A percentile compares a stretch with the other conserved stretches of the same genome.
Conservation (phyloP, 805 yeast species). For the Spathaspora hagerdaliae region DNA sequence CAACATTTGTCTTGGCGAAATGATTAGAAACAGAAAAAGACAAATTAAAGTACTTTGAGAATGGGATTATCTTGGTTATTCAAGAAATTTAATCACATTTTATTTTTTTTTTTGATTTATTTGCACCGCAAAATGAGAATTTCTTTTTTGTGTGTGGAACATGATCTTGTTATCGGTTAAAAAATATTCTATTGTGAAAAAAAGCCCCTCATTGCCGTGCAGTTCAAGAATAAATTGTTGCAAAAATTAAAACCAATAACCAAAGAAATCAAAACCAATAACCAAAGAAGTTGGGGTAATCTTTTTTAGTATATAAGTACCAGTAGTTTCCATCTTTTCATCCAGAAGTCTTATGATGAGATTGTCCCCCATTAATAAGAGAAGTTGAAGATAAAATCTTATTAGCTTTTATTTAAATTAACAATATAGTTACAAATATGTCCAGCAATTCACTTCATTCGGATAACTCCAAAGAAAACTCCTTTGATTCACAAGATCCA, state of each 20-base stretch:
- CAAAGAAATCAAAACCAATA: not conserved
- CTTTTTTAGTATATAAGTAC: too few relatives aligned
- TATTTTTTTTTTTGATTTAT: too few relatives aligned
- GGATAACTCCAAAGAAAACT: constrained; percentile 13
- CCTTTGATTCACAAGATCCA: constrained; percentile 5
- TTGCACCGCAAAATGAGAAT: too few relatives aligned
- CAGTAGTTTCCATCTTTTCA: not conserved
- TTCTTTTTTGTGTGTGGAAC: too few relatives aligned
- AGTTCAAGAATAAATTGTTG: not conserved
- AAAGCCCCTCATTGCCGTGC: too few relatives aligned
- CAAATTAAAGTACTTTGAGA: not conserved
- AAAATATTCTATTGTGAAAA: too few relatives aligned
- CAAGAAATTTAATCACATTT: not conserved
- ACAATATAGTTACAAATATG: not conserved
- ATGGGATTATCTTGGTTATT: not conserved
- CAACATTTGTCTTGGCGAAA: too few relatives aligned
- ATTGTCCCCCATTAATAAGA: not conserved
- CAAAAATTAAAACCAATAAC: not conserved
- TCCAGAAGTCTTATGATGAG: not conserved
- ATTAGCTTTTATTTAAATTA: not conserved
- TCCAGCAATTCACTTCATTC: constrained; percentile 13
- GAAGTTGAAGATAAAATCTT: not conserved
- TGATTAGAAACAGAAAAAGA: too few relatives aligned
- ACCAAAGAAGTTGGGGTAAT: not conserved
- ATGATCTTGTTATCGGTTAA: too few relatives aligned